A percentile compares a stretch with the other conserved stretches of the same genome.
phyloP scores from a whole-genome alignment of 371 early-diverging fungal species.

The Mucor piriformis region DNA sequence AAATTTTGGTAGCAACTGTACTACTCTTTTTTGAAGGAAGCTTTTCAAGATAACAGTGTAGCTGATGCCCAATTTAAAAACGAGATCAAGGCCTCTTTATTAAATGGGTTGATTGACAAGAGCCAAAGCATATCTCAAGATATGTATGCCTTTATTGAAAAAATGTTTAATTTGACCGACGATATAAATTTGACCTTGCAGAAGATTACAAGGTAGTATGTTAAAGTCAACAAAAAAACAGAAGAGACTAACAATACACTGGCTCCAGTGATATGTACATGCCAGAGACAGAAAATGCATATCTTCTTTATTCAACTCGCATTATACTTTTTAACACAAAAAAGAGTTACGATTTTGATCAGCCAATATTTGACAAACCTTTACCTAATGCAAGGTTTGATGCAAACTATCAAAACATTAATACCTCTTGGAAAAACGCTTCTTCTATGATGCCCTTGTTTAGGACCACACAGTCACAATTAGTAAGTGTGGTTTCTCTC shows the following conservation, averaged over 20 bases:
- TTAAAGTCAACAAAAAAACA: neutral
- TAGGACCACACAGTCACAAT: slow-evolving; percentile 53
- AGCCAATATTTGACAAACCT: slow-evolving; percentile 62
- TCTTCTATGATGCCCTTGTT: slow-evolving; percentile 74
- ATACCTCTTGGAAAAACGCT: slow-evolving; percentile 63
- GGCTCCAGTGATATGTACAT: slow-evolving; percentile 58
- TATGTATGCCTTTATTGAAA: slow-evolving; percentile 54
- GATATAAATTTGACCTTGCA: slow-evolving; percentile 47
- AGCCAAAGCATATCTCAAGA: slow-evolving; percentile 53
- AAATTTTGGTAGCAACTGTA: slow-evolving; percentile 31
- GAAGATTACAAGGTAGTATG: slow-evolving; percentile 44
- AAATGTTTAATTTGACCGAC: slow-evolving; percentile 29
- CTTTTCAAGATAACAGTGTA: neutral
- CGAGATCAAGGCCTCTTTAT: slow-evolving; percentile 7
- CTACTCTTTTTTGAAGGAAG: slow-evolving; percentile 27
- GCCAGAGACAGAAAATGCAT: slow-evolving; percentile 65
- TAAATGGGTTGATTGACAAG: slow-evolving; percentile 59
- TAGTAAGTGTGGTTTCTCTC: slow-evolving; percentile 4
- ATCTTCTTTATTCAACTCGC: slow-evolving; percentile 61
- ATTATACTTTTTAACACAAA: slow-evolving; percentile 65
- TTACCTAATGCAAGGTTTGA: slow-evolving; percentile 68
- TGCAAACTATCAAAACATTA: slow-evolving; percentile 50
- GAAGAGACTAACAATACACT: neutral
- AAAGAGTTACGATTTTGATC: slow-evolving; percentile 58
- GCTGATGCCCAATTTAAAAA: neutral